A percentile compares a stretch with the other conserved stretches of the same genome.
Conservation (phyloP, 108 stramenopile species). For the Fistulifera pelliculosa region DNA sequence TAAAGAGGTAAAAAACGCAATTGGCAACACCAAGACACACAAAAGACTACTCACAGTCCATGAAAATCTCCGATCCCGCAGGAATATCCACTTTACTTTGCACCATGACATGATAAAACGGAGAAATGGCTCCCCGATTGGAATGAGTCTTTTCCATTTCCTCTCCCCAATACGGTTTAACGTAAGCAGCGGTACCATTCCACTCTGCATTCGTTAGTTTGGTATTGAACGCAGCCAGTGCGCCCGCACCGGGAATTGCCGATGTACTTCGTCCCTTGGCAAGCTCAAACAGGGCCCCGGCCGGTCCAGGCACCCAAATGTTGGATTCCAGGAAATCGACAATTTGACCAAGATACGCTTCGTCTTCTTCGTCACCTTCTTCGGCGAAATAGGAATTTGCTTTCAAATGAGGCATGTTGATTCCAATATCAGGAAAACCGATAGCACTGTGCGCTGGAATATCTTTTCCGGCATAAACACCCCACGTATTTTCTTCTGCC, state of each 20-base stretch:
- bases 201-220: slow-evolving; percentile 44
- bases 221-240: slow-evolving; percentile 25
- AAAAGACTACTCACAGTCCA: slow-evolving; percentile 11
- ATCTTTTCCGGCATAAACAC: slow-evolving; percentile 32
- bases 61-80: slow-evolving; percentile 63
- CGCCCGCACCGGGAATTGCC: slow-evolving; percentile 34
- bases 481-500: slow-evolving; percentile 33
- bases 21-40: neutral
- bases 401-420: slow-evolving; percentile 28
- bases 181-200: slow-evolving; percentile 33
- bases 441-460: slow-evolving; percentile 9
- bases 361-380: slow-evolving; percentile 12
- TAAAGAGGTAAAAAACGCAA: neutral
- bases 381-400: slow-evolving; percentile 15
- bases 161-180: slow-evolving; percentile 19
- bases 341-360: slow-evolving; percentile 9
- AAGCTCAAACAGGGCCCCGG: slow-evolving; percentile 25
- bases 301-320: slow-evolving; percentile 16
- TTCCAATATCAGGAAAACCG: slow-evolving; percentile 31
- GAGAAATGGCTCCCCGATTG: slow-evolving; percentile 50
- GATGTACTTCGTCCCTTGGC: slow-evolving; percentile 17
- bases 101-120: slow-evolving; percentile 48
- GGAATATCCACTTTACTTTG: slow-evolving; percentile 33
- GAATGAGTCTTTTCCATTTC: slow-evolving; percentile 27
- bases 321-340: slow-evolving; percentile 38